phyloP scores from a whole-genome alignment of 139 green algal genomes.

The Trebouxia sp. region DNA sequence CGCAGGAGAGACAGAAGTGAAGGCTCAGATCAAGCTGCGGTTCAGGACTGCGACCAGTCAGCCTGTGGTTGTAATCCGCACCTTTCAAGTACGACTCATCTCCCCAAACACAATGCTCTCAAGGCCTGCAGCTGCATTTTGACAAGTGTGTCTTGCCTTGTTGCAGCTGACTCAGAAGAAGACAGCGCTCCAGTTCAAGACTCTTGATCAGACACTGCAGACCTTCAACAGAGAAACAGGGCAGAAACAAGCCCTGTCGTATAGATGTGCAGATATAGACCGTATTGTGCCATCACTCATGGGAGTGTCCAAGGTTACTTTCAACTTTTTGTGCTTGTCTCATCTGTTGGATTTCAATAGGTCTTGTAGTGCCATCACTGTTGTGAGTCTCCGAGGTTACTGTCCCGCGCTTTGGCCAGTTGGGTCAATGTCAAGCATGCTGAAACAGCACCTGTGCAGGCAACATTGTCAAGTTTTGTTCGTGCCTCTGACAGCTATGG shows the following conservation, averaged over 20 bases:
- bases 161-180: constrained; percentile 48
- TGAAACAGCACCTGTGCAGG: too few species aligned
- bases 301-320: constrained; percentile 85
- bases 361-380: too few species aligned
- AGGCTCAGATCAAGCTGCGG: constrained; percentile 95
- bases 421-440: too few species aligned
- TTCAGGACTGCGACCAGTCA: constrained; percentile 67
- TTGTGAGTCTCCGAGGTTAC: too few species aligned
- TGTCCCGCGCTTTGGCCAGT: too few species aligned
- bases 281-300: constrained; percentile 88
- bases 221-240: constrained; percentile 73
- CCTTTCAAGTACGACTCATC: constrained; percentile 72
- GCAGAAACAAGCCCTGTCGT: constrained; percentile 67
- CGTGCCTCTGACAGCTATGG: too few species aligned
- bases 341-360: too few species aligned
- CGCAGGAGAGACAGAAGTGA: constrained; percentile 90
- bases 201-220: constrained; percentile 76
- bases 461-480: too few species aligned
- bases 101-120: neutral
- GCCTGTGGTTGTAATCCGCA: constrained; percentile 81
- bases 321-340: too few species aligned
- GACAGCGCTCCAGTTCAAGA: constrained; percentile 77
- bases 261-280: constrained; percentile 92
- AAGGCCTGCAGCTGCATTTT: neutral
- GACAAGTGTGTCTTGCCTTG: neutral